These are phyloP conservation scores for Mrakia blollopis DNA, from an alignment of 768 basidiomycete species.

Conservation along the genomic window DNA sequence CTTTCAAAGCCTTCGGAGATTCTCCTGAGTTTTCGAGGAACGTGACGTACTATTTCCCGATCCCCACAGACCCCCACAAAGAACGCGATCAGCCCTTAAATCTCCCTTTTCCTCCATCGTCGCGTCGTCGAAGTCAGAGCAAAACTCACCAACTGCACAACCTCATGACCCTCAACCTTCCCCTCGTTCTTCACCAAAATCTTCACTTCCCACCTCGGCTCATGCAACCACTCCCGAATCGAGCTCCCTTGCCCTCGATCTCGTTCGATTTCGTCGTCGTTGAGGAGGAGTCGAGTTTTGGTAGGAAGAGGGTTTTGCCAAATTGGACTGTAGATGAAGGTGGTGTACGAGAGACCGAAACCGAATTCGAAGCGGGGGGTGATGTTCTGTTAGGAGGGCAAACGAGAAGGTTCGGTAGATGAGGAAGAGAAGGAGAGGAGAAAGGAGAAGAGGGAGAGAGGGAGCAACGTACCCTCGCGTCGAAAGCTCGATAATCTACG, in stretches of 20 bases:
- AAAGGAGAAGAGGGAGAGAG: background rate
- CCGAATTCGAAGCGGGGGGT: constrained; percentile 58
- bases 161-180: constrained; percentile 41
- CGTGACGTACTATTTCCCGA: constrained; percentile 37
- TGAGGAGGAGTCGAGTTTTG: constrained; percentile 34
- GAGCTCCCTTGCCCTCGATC: constrained; percentile 39
- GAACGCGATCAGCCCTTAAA: too few species aligned
- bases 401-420: constrained; percentile 31
- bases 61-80: too few species aligned
- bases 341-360: constrained; percentile 80
- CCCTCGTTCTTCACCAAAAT: constrained; percentile 45
- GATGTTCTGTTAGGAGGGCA: constrained; percentile 50
- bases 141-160: constrained; percentile 45
- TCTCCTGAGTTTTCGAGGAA: constrained; percentile 31
- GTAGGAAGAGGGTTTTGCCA: constrained; percentile 31
- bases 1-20: constrained; percentile 16
- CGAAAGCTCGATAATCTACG: constrained; percentile 54
- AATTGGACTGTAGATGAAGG: constrained; percentile 61
- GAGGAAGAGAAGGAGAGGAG: constrained; percentile 38
- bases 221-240: constrained; percentile 39
- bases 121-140: background rate
- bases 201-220: constrained; percentile 37
- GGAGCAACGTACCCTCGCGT: constrained; percentile 48
- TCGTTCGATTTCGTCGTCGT: constrained; percentile 35
- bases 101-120: too few species aligned